Base-by-base conservation (phyloP, 768 basidiomycete species). In the Heimioporus sp. region DNA sequence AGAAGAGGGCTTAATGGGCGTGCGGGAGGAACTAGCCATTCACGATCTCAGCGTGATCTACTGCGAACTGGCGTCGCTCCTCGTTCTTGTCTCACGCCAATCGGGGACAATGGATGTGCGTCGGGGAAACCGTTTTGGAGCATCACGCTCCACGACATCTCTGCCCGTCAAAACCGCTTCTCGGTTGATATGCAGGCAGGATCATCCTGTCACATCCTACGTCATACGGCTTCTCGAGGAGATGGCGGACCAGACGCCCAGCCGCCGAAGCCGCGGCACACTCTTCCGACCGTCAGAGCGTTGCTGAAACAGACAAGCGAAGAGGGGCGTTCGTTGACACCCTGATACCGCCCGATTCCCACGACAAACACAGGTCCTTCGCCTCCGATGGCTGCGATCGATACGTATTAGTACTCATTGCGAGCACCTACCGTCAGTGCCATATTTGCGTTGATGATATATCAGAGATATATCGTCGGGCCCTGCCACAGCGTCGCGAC, bases 261-360 rank as follows among this genome's bases (percentile, higher is more conserved):
- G 51, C 68, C 81, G n/a, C 73, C 73, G 40, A 76, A 77, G 72
- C 82, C 6, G 59, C 71, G 36, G 76, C 78, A 16, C 92, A 92
- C 67, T 44, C 72, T 90, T 30, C 92, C 92, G 15, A 87, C 88
- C 1, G 76, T 90, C 46, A 92, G 87, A 89, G 81, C 83, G 35
- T 70, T 91, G 54, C 65, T 92, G 53, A 85, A 79, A 70, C 74
- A 76, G 59, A 24, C 21, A 24, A 24, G 21, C 21, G 5, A 24
- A 24, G 21, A 3, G 21, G 21, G 21, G 21, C 21, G 21, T 24
- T 24, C 21, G 5, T 24, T 24, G 21, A 24, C 21, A 3, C 21
- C 21, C 21, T 28, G 24, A 28, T 28, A 28, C 7, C 24, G 24
- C 24, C 24, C 6, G 24, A 28, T 28, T 28, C 24, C 24, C 24